Percentiles rank a stretch among this genome's conserved stretches.
phyloP scores from a whole-genome alignment of 2,329 filamentous ascomycete genomes.

The Ceratocystis albifundus region DNA sequence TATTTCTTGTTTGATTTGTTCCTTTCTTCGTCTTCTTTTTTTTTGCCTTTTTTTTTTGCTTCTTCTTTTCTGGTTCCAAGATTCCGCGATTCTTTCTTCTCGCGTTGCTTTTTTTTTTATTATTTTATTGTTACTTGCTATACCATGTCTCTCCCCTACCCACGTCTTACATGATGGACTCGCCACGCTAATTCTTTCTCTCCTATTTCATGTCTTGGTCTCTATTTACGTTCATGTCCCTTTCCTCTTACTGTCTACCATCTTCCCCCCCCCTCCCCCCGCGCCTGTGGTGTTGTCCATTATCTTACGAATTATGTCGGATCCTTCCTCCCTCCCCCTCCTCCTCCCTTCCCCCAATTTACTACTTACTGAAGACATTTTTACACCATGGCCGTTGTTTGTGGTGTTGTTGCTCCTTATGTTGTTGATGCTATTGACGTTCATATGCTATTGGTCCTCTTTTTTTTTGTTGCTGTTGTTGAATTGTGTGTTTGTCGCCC shows the following conservation, averaged over 20 bases:
- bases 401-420: not conserved
- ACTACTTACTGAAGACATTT: not conserved
- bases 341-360: not conserved
- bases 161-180: constrained; percentile 17
- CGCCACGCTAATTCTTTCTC: constrained; percentile 19
- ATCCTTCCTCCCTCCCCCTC: constrained; percentile 2
- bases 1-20: not conserved
- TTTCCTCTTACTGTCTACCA: not conserved
- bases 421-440: not conserved
- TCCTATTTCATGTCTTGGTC: not conserved
- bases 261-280: no score
- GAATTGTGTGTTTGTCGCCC: no score
- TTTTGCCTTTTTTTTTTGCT: not conserved
- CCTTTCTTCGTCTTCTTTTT: not conserved
- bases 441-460: not conserved
- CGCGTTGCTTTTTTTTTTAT: constrained; percentile 8
- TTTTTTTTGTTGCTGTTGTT: not conserved
- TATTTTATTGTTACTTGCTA: constrained; percentile 15
- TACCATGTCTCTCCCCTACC: not conserved
- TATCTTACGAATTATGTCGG: constrained; percentile 23
- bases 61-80: not conserved
- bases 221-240: not conserved
- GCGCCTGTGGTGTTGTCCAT: constrained; percentile 13
- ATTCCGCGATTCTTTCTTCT: constrained; percentile 6
- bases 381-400: not conserved